Conservation (phyloP, 805 yeast species). For the Candida silvicultrix region DNA sequence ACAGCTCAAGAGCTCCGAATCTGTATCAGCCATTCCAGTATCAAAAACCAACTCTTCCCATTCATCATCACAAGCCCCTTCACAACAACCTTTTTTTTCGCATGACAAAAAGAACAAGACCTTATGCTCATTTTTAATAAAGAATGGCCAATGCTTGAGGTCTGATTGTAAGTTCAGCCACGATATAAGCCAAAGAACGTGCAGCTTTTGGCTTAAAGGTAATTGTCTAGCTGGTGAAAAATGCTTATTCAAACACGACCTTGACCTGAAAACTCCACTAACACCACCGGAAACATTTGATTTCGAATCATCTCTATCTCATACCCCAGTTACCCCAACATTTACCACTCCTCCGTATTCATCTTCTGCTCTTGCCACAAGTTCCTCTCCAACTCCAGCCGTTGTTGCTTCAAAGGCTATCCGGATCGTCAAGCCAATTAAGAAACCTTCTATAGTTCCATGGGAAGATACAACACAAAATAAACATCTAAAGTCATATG, state of each 20-base stretch:
- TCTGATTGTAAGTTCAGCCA: conserved; percentile 41
- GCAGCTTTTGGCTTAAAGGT: conserved; percentile 42
- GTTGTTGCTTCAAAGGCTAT: conserved; percentile 1
- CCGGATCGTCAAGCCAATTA: conserved; percentile 12
- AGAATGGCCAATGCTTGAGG: conserved; percentile 35
- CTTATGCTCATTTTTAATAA: conserved; percentile 35
- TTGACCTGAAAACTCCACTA: conserved; percentile 7
- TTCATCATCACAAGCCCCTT: not conserved
- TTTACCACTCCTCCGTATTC: conserved; percentile 1
- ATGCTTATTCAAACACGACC: conserved; percentile 33
- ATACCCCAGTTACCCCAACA: not conserved
- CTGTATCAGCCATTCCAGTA: not conserved
- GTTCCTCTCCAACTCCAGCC: not conserved
- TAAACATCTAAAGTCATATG: conserved; percentile 9
- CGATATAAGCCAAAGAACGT: conserved; percentile 34
- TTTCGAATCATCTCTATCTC: conserved; percentile 6
- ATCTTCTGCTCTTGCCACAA: no score
- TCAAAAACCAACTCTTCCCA: no score
- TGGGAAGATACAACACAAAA: conserved; percentile 14
- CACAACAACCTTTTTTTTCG: conserved; percentile 2
- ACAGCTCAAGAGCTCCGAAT: conserved; percentile 11
- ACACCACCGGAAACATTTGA: conserved; percentile 7
- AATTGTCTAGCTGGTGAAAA: conserved; percentile 35
- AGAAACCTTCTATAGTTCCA: conserved; percentile 18
- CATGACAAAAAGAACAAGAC: conserved; percentile 13